These are phyloP conservation scores for Hysterangium stoloniferum DNA, from an alignment of 768 basidiomycete genomes.

Conservation along the genomic window DNA sequence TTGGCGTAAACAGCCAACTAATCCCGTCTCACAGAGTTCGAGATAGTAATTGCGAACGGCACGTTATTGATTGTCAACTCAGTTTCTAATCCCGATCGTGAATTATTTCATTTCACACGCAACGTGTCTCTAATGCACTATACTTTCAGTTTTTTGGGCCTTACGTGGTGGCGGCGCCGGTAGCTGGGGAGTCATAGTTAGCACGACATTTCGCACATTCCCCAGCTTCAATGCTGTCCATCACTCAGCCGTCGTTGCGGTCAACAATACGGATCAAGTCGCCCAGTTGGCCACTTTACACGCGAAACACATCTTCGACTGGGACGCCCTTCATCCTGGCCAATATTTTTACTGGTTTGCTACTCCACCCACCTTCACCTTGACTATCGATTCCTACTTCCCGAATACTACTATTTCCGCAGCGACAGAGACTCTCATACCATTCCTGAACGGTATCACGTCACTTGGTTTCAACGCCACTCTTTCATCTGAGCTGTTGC, in stretches of 20 bases:
- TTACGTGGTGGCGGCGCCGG: slow-evolving; percentile 20
- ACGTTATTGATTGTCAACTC: slow-evolving; percentile 20
- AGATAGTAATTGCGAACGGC: slow-evolving; percentile 26
- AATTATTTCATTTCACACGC: not conserved
- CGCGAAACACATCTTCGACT: not conserved
- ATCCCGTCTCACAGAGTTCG: slow-evolving; percentile 16
- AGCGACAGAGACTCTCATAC: slow-evolving; percentile 16
- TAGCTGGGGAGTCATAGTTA: slow-evolving; percentile 31
- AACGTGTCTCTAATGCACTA: not conserved
- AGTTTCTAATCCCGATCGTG: slow-evolving; percentile 21
- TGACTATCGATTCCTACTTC: slow-evolving; percentile 15
- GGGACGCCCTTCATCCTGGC: not conserved
- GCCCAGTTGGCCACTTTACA: not conserved
- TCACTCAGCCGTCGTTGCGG: not conserved
- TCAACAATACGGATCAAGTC: not conserved
- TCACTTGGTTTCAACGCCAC: slow-evolving; percentile 10
- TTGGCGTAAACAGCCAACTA: not conserved
- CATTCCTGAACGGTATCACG: slow-evolving; percentile 17
- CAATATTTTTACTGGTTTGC: not conserved
- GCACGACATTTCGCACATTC: slow-evolving; percentile 28
- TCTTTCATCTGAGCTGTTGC: not conserved
- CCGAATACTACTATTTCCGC: slow-evolving; percentile 14
- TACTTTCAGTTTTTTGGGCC: slow-evolving; percentile 16
- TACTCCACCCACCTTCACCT: not conserved
- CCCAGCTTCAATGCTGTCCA: slow-evolving; percentile 24